These are phyloP conservation scores for Dictyostelium purpureum DNA, from an alignment of 78 protist species.

Conservation along the genomic window DNA sequence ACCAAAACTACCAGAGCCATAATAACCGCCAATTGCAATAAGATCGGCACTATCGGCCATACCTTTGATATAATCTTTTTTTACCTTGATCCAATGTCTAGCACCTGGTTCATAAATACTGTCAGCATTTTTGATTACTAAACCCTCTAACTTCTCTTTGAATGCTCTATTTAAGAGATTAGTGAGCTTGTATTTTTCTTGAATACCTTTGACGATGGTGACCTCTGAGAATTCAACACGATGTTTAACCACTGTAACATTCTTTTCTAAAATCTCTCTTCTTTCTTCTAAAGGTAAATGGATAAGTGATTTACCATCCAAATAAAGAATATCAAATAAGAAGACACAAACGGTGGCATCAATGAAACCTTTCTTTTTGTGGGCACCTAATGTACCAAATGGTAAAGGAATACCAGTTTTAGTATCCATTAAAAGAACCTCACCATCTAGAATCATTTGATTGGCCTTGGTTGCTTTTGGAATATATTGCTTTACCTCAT, in stretches of 20 bases:
- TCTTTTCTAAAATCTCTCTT: slow-evolving; percentile 73
- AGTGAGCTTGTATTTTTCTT: slow-evolving; percentile 1
- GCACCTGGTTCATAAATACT: slow-evolving; percentile 87
- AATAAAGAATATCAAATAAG: slow-evolving; percentile 90
- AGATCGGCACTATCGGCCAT: slow-evolving; percentile 92
- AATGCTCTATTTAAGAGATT: slow-evolving; percentile 53
- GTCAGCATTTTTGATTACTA: slow-evolving; percentile 85
- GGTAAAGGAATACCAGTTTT: slow-evolving; percentile 80
- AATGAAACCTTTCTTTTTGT: slow-evolving; percentile 82
- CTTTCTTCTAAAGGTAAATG: slow-evolving; percentile 76
- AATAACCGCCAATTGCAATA: slow-evolving; percentile 88
- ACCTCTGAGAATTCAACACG: slow-evolving; percentile 79
- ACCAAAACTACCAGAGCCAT: slow-evolving; percentile 84
- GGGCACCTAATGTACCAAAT: slow-evolving; percentile 90
- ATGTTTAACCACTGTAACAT: slow-evolving; percentile 35
- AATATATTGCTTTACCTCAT: slow-evolving; percentile 33
- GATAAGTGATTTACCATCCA: slow-evolving; percentile 85
- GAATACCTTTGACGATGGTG: background rate
- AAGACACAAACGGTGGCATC: slow-evolving; percentile 85
- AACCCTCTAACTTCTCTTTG: slow-evolving; percentile 88
- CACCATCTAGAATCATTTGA: slow-evolving; percentile 86
- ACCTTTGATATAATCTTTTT: slow-evolving; percentile 91
- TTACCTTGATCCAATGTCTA: slow-evolving; percentile 93
- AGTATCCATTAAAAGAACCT: slow-evolving; percentile 84
- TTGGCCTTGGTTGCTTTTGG: slow-evolving; percentile 74